phyloP scores from a whole-genome alignment of 108 stramenopile species.

The Cyclotella baltica region DNA sequence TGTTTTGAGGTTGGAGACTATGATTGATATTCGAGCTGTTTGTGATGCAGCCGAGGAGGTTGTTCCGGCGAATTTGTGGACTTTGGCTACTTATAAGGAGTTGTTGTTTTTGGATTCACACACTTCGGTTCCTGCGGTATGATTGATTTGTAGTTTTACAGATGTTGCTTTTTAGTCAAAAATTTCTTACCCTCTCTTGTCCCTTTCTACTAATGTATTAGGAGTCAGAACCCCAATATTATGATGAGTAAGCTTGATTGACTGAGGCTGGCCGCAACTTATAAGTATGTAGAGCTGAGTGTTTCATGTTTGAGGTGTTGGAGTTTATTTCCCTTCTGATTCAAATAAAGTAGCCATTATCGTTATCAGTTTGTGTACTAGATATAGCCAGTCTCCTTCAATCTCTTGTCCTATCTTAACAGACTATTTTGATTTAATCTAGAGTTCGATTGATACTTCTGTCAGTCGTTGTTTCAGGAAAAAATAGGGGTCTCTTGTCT shows the following conservation, averaged over 20 bases:
- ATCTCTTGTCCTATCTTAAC: no score
- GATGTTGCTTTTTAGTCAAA: background rate
- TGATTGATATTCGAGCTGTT: constrained; percentile 90
- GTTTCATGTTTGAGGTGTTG: no score
- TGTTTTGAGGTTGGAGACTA: constrained; percentile 90
- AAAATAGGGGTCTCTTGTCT: no score
- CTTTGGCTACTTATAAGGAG: constrained; percentile 96
- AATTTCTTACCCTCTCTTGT: background rate
- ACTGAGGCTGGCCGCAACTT: no score
- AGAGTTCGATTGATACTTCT: no score
- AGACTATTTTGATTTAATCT: no score
- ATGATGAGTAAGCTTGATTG: constrained; percentile 11
- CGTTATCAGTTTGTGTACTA: no score
- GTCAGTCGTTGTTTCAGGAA: no score
- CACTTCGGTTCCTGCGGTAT: constrained; percentile 38
- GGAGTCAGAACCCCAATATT: background rate
- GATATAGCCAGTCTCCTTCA: no score
- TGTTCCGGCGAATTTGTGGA: constrained; percentile 90
- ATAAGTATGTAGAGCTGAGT: no score
- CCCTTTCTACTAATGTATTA: background rate
- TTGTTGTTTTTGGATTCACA: constrained; percentile 89
- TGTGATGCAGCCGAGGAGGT: constrained; percentile 94
- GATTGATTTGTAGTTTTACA: background rate
- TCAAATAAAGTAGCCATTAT: no score
- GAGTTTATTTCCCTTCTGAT: no score